Evolutionary conservation across 2,329 filamentous ascomycete genomes (phyloP).

Genomic region (Gaeumannomyces tritici): DNA sequence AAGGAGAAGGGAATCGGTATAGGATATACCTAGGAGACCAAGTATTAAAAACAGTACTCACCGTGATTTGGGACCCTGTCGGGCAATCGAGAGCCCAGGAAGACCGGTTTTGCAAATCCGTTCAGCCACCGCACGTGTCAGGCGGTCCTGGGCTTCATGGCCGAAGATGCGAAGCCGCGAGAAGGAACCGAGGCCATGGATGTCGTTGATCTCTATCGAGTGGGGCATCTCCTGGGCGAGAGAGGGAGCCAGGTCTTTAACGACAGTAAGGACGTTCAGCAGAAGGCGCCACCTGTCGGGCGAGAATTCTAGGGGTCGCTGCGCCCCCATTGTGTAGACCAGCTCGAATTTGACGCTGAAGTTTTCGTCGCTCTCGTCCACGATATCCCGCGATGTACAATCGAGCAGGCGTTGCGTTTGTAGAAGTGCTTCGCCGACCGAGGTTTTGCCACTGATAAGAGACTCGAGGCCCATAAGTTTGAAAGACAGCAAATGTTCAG

Average conservation of each 20-base stretch:
- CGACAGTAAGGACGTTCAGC: slow-evolving; percentile 38
- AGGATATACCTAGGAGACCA: no score
- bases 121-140: slow-evolving; percentile 15
- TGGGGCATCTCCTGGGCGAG: slow-evolving; percentile 25
- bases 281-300: slow-evolving; percentile 47
- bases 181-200: slow-evolving; percentile 23
- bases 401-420: slow-evolving; percentile 11
- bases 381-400: slow-evolving; percentile 39
- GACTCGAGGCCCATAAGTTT: slow-evolving; percentile 52
- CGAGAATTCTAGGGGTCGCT: slow-evolving; percentile 38
- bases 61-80: slow-evolving; percentile 41
- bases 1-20: neutral
- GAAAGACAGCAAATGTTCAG: slow-evolving; percentile 55
- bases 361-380: slow-evolving; percentile 59
- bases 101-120: neutral
- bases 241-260: slow-evolving; percentile 19
- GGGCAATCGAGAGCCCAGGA: neutral
- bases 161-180: slow-evolving; percentile 39
- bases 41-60: slow-evolving; percentile 24
- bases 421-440: neutral
- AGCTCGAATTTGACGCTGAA: slow-evolving; percentile 52
- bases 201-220: slow-evolving; percentile 14
- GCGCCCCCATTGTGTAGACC: slow-evolving; percentile 50
- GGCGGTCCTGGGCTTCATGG: slow-evolving; percentile 13
- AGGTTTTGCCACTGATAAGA: neutral